Evolutionary conservation across 2,329 filamentous ascomycete species (phyloP).

Genomic region (Xylaria sp.): DNA sequence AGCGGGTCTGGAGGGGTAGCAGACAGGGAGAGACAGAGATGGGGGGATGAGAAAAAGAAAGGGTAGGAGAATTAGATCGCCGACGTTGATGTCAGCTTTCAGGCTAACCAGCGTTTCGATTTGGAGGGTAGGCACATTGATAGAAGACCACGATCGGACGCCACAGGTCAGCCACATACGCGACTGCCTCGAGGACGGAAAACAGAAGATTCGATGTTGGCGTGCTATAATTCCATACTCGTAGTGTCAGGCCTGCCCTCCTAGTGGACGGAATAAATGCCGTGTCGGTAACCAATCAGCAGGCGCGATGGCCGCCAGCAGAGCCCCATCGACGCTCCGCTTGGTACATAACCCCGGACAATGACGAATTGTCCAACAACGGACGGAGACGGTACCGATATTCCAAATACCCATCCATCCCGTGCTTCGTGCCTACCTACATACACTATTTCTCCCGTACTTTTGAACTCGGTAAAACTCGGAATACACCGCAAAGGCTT

Average conservation of each 20-base stretch:
- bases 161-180: neutral
- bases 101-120: neutral
- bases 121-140: neutral
- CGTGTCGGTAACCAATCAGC: conserved; percentile 22
- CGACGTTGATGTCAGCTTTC: neutral
- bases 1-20: neutral
- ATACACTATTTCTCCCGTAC: neutral
- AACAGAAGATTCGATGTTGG: neutral
- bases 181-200: neutral
- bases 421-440: too few species aligned
- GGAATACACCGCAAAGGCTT: neutral
- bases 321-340: neutral
- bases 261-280: conserved; percentile 7
- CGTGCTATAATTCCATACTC: neutral
- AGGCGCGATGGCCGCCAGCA: neutral
- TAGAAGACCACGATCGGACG: neutral
- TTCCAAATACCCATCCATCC: conserved; percentile 3
- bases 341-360: neutral
- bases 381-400: neutral
- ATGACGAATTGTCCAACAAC: neutral
- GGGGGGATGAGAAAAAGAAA: neutral
- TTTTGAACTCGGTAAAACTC: neutral
- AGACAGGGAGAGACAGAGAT: neutral
- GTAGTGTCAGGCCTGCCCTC: neutral
- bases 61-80: neutral